phyloP scores from a whole-genome alignment of 768 basidiomycete species.

The Rhodotorula paludigena region DNA sequence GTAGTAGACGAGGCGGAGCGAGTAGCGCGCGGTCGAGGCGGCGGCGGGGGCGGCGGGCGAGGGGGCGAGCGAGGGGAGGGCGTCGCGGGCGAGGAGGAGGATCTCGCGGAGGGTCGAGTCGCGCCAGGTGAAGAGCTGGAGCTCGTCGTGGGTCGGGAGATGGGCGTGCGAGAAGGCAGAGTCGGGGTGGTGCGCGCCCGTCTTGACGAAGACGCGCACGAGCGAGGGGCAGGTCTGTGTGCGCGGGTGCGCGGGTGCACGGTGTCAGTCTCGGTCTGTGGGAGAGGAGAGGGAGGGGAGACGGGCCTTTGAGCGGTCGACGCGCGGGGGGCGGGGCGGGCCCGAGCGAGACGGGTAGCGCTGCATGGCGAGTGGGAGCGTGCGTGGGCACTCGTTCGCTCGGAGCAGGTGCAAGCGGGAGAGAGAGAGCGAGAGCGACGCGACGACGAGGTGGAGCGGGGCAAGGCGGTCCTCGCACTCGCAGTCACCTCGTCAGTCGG shows the following conservation, averaged over 20 bases:
- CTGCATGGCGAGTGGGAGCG: not conserved
- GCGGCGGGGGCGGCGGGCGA: not conserved
- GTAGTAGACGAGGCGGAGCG: slow-evolving; percentile 39
- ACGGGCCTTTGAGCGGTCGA: slow-evolving; percentile 36
- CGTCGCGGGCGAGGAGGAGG: slow-evolving; percentile 34
- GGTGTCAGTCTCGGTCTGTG: not conserved
- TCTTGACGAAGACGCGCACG: slow-evolving; percentile 36
- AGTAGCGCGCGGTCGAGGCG: slow-evolving; percentile 24
- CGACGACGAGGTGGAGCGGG: too few relatives aligned
- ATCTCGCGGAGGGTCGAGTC: slow-evolving; percentile 40
- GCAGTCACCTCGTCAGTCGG: too few relatives aligned
- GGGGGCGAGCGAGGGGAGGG: slow-evolving; percentile 15
- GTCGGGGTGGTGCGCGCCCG: slow-evolving; percentile 19
- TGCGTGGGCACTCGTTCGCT: too few relatives aligned
- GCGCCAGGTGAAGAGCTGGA: slow-evolving; percentile 38
- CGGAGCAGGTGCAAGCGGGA: too few relatives aligned
- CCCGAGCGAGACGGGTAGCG: not conserved
- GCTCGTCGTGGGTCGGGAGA: slow-evolving; percentile 20
- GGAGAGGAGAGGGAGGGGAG: not conserved
- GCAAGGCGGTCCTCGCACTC: too few relatives aligned
- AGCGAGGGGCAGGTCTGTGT: slow-evolving; percentile 39
- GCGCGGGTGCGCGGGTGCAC: too few relatives aligned
- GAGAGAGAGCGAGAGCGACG: too few relatives aligned
- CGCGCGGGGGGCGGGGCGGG: not conserved
- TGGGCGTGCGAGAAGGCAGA: slow-evolving; percentile 2